These are phyloP conservation scores for Pythium phragmiticola DNA, from an alignment of 352 stramenopile genomes.

Conservation along the genomic window DNA sequence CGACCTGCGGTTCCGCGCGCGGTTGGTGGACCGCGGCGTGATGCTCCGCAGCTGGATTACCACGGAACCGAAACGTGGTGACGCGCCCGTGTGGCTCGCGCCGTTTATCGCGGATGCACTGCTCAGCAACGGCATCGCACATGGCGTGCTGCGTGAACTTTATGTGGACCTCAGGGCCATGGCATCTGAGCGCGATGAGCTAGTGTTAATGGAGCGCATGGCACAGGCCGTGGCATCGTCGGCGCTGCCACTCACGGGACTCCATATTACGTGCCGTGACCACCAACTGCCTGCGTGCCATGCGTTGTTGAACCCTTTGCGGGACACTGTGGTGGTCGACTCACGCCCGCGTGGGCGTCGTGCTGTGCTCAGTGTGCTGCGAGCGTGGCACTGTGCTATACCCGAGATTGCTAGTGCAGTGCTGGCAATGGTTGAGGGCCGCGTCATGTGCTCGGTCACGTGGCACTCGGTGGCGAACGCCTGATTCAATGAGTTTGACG, in stretches of 20 bases:
- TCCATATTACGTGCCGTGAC: neutral
- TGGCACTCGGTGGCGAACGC: neutral
- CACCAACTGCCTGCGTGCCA: neutral
- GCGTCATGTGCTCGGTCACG: neutral
- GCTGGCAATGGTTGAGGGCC: neutral
- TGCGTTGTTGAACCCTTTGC: neutral
- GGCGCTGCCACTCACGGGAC: neutral
- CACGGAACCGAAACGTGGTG: neutral
- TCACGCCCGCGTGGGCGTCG: neutral
- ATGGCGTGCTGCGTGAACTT: neutral
- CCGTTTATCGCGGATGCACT: neutral
- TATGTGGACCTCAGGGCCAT: neutral
- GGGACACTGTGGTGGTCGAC: neutral
- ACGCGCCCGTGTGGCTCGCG: neutral
- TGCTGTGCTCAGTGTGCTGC: constrained; percentile 2
- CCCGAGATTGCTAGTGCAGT: neutral
- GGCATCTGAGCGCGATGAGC: neutral
- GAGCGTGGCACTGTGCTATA: neutral
- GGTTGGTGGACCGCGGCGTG: neutral
- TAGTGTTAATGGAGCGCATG: neutral
- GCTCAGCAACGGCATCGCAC: neutral
- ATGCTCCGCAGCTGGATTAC: neutral
- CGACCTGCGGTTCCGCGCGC: neutral
- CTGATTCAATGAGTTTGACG: too few relatives aligned
- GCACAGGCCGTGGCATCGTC: neutral